Evolutionary conservation across 2,329 filamentous ascomycete species (phyloP), one percentile per base, ranked within the genome.

Genomic region (Aspergillus niger): DNA sequence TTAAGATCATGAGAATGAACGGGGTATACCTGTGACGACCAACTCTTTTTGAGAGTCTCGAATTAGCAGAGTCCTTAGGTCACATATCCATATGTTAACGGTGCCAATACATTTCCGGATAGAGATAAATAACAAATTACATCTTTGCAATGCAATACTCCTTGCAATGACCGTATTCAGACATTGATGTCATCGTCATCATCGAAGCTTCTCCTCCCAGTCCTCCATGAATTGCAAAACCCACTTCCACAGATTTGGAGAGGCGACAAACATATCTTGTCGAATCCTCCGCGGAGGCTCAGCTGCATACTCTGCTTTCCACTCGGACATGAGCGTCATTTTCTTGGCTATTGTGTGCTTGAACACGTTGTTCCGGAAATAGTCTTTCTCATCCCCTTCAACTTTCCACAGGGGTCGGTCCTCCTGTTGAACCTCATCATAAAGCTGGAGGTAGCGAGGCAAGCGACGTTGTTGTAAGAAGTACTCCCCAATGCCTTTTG

Each of bases 241-340:
- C 66, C 60, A 67, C 41, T 65, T 69, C 65, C 60, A 69, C 54
- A 67, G 51, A n/a, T 57, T 52, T 2, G 65, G 51, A 50, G 60
- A 61, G 50, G 67, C 38, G 13, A 67, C 30, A 60, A 67, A 69
- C 56, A 67, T 61, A 22, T 65, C 54, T 41, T 61, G 59, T 11
- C 63, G 64, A 50, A 67, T 56, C 24, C 41, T 67, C 24, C 28
- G 58, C 24, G 15, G 39, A 28, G 60, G 20, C 8, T 54, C 57
- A 15, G 10, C 32, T 2, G 55, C 57, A 49, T 60, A 65, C 26
- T 60, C 47, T 53, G 36, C n/a, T 60, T 66, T 67, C 59, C 61
- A 65, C 58, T 60, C 57, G 10, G 65, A 68, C 20, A 68, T 24
- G 11, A 67, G 38, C 4, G 62, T 67, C 47, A 67, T 49, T 51